A percentile compares a stretch with the other conserved stretches of the same genome.
These are phyloP conservation scores for Favolaschia claudopus DNA, from an alignment of 768 basidiomycete genomes.

Conservation along the genomic window DNA sequence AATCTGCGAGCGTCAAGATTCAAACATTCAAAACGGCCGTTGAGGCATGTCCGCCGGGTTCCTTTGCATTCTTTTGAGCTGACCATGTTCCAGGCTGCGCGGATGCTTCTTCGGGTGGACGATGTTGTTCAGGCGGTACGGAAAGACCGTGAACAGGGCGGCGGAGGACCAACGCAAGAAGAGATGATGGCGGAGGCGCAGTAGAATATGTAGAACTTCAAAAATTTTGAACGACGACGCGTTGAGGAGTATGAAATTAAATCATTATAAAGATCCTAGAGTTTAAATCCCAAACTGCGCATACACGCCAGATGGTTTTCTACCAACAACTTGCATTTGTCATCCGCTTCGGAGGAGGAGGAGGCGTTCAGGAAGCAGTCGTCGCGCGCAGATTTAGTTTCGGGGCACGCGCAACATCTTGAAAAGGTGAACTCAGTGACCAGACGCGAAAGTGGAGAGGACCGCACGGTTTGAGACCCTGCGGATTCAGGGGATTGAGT, in stretches of 20 bases:
- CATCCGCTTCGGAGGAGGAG: constrained; percentile 66
- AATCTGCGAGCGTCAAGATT: constrained; percentile 97
- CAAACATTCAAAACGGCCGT: constrained; percentile 98
- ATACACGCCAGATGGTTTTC: constrained; percentile 90
- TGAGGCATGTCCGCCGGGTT: constrained; percentile 62
- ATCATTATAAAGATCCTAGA: constrained; percentile 44
- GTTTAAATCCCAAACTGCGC: constrained; percentile 88
- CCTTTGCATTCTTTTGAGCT: not conserved
- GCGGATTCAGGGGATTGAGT: constrained; percentile 89
- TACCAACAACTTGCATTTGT: constrained; percentile 84
- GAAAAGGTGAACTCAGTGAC: not conserved
- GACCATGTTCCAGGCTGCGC: constrained; percentile 66
- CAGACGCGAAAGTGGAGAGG: not conserved
- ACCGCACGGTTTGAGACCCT: constrained; percentile 94
- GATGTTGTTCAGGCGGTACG: constrained; percentile 92
- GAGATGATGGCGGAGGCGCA: constrained; percentile 59
- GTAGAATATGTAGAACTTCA: constrained; percentile 2
- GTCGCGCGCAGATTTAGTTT: constrained; percentile 92
- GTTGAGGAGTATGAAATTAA: not conserved
- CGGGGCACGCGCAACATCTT: constrained; percentile 96
- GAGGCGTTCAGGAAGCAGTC: constrained; percentile 90
- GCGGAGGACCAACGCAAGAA: constrained; percentile 57
- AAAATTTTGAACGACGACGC: constrained; percentile 18
- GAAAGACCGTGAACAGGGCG: constrained; percentile 70
- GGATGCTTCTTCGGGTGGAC: constrained; percentile 91